Evolutionary conservation across 345 rosid genomes (phyloP).

Genomic region (Acer campestre): DNA sequence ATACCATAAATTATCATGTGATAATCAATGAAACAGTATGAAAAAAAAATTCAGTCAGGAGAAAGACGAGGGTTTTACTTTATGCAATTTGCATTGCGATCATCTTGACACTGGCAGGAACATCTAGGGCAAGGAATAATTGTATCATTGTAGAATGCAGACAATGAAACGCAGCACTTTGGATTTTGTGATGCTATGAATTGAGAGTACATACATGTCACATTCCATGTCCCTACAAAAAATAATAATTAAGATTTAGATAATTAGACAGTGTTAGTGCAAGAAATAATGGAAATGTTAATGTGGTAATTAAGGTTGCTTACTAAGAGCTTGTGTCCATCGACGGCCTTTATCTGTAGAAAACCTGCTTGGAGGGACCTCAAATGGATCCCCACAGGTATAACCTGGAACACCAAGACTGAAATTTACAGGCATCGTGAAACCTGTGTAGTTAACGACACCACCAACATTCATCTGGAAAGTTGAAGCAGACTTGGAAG

Average conservation of each 20-base stretch:
- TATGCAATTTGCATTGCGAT: constrained; percentile 47
- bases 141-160: constrained; percentile 64
- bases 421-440: constrained; percentile 59
- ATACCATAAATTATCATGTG: no score
- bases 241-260: background rate
- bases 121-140: constrained; percentile 75
- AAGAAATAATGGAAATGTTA: no score
- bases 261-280: no score
- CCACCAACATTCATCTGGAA: constrained; percentile 55
- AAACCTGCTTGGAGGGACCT: no score
- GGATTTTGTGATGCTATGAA: constrained; percentile 61
- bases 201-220: constrained; percentile 70
- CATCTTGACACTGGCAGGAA: constrained; percentile 67
- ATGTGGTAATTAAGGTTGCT: no score
- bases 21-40: no score
- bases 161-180: constrained; percentile 80
- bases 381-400: constrained; percentile 49
- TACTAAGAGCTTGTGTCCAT: no score
- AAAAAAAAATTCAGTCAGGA: background rate
- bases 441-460: constrained; percentile 14
- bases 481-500: constrained; percentile 38
- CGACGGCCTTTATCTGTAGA: no score
- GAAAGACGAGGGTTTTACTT: constrained; percentile 32
- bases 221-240: constrained; percentile 72
- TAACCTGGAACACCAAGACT: constrained; percentile 70